Evolutionary conservation across 345 rosid genomes (phyloP), one percentile per base, ranked within the genome.

Genomic region (Salix caprea): DNA sequence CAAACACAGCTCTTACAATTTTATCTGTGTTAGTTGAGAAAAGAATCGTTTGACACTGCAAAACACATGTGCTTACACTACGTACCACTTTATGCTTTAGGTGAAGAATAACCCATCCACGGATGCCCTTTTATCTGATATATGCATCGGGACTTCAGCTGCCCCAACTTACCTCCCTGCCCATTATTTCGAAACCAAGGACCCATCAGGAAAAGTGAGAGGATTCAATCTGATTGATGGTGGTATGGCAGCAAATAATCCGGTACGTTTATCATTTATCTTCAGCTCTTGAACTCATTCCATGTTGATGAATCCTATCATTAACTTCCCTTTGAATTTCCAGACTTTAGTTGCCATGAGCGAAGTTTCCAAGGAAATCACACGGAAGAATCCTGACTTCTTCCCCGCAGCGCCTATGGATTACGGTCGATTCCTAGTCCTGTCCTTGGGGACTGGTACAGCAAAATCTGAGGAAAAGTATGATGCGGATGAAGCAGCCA

Each of bases 171-270:
- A 86, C 76, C 86, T 91, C 7, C 92, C 94, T 0, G 88, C 91
- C 7, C 85, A 83, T 76, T 12, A 50, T 36, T 87, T 86, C 69
- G 77, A 78, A 82, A 87, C 83, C 28, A 7, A 77, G 73, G 88
- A 84, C 48, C 39, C 76, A 12, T 65, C 15, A 0, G 90, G 91
- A 34, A 74, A 77, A 18, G 76, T 78, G 9, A 85, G 71, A 74
- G 82, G 78, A 34, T 93, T 84, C 84, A 80, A 93, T 77, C 96
- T 91, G 34, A 82, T 91, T 14, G 97, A 93, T 26, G 94, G 94
- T 0, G 94, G 97, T 52, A 86, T 93, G 16, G 97, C 94, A 10
- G 97, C 97, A 28, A 91, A 91, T 72, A 90, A 91, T 75, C 96
- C 90, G 77, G 86, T 92, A 18, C 30, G 21, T 54, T 34, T 6